These are phyloP conservation scores for Tetracladium setigerum DNA, from an alignment of 495 filamentous ascomycete species.

Conservation along the genomic window DNA sequence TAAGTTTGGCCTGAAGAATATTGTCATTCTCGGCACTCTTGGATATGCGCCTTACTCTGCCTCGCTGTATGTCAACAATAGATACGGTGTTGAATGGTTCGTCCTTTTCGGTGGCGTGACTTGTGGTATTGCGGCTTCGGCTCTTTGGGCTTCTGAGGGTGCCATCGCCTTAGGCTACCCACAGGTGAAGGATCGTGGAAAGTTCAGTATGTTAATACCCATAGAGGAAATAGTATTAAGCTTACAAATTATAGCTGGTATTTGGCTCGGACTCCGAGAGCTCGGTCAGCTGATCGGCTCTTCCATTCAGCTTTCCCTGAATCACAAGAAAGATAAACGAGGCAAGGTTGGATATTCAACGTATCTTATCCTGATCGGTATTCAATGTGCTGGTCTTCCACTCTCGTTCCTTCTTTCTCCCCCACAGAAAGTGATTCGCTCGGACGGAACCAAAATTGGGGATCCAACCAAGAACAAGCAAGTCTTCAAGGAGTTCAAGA, in stretches of 20 bases:
- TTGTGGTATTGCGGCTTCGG: constrained; percentile 46
- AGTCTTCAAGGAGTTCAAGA: constrained; percentile 34
- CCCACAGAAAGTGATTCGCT: constrained; percentile 45
- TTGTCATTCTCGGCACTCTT: constrained; percentile 46
- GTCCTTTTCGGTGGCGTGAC: constrained; percentile 46
- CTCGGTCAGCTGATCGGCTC: constrained; percentile 48
- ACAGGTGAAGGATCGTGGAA: constrained; percentile 43
- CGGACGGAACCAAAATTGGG: constrained; percentile 35
- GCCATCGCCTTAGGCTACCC: constrained; percentile 52
- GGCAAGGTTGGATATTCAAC: constrained; percentile 49
- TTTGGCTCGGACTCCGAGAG: constrained; percentile 51
- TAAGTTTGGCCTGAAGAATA: constrained; percentile 43
- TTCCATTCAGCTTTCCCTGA: constrained; percentile 48
- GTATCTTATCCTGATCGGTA: constrained; percentile 45
- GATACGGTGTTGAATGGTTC: constrained; percentile 49
- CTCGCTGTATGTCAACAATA: constrained; percentile 50
- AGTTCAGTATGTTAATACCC: constrained; percentile 30
- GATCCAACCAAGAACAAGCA: constrained; percentile 35
- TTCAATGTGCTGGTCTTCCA: constrained; percentile 45
- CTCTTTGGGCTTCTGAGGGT: constrained; percentile 52
- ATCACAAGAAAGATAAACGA: constrained; percentile 33
- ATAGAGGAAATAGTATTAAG: not conserved
- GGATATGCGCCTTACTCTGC: constrained; percentile 51
- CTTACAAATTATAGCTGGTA: constrained; percentile 27
- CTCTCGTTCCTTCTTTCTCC: constrained; percentile 43